A percentile compares a stretch with the other conserved stretches of the same genome.
phyloP scores from a whole-genome alignment of 345 rosid species.

The Trapa bicornis region DNA sequence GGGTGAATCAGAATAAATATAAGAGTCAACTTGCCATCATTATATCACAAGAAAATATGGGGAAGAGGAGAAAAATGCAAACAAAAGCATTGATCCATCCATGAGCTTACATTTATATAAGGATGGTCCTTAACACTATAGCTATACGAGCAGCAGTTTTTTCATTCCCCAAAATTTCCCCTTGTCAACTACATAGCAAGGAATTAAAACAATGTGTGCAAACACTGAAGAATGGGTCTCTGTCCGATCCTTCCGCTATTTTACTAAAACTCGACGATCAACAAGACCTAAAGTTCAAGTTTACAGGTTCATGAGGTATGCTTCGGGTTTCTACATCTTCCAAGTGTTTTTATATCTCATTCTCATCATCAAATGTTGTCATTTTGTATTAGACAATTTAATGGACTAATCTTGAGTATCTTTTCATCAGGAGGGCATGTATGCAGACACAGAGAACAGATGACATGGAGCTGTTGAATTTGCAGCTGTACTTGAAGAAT shows the following conservation, averaged over 20 bases:
- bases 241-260: constrained; percentile 16
- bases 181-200: neutral
- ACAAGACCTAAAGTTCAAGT: constrained; percentile 33
- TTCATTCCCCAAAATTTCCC: neutral
- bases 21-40: constrained; percentile 35
- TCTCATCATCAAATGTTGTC: no score
- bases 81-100: neutral
- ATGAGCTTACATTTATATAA: constrained; percentile 17
- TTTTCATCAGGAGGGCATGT: constrained; percentile 13
- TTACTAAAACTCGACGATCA: constrained; percentile 23
- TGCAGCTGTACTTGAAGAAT: constrained; percentile 53
- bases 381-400: no score
- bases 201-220: constrained; percentile 21
- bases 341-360: neutral
- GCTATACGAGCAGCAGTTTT: neutral
- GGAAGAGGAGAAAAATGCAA: neutral
- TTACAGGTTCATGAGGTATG: constrained; percentile 32
- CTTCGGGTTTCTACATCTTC: neutral
- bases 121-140: constrained; percentile 2
- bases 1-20: constrained; percentile 8
- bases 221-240: constrained; percentile 19
- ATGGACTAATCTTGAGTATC: neutral
- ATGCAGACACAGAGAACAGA: constrained; percentile 21
- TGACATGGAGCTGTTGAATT: constrained; percentile 41
- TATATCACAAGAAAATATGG: constrained; percentile 16